Conservation (phyloP, 2,329 filamentous ascomycete species). For the Magnaporthales sp. region DNA sequence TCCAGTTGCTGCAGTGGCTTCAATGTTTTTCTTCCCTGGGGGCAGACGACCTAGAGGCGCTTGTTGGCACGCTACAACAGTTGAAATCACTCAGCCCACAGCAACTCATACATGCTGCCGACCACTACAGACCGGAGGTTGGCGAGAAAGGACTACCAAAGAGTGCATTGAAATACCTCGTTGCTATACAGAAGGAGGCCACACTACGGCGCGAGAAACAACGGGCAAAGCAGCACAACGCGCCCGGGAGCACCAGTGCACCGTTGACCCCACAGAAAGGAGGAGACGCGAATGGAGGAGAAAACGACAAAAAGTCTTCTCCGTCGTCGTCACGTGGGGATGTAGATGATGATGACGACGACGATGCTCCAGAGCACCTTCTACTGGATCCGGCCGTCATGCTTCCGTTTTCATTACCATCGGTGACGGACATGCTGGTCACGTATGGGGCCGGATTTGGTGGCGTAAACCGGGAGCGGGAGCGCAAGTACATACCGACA, state of each 20-base stretch:
- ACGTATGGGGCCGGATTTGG: constrained; percentile 93
- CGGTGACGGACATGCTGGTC: constrained; percentile 94
- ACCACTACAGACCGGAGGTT: constrained; percentile 89
- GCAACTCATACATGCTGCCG: constrained; percentile 84
- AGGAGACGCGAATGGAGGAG: constrained; percentile 20
- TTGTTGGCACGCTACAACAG: constrained; percentile 84
- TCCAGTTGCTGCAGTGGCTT: constrained; percentile 93
- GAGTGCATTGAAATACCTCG: constrained; percentile 77
- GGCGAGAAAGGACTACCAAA: constrained; percentile 89
- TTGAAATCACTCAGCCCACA: constrained; percentile 75
- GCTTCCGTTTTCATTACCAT: constrained; percentile 87
- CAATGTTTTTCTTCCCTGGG: constrained; percentile 94
- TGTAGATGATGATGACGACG: constrained; percentile 48
- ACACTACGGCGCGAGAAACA: constrained; percentile 48
- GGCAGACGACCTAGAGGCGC: constrained; percentile 74
- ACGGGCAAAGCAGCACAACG: constrained; percentile 33
- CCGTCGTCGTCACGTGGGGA: background rate
- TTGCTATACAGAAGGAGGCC: constrained; percentile 69
- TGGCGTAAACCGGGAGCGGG: constrained; percentile 81
- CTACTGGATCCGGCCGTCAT: constrained; percentile 85
- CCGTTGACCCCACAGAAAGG: constrained; percentile 31
- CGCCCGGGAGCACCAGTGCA: constrained; percentile 16
- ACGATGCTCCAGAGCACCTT: constrained; percentile 64
- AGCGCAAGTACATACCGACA: constrained; percentile 91
- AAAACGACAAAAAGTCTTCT: constrained; percentile 12